phyloP scores from a whole-genome alignment of 2,329 filamentous ascomycete genomes.

The Venturia carpophila region DNA sequence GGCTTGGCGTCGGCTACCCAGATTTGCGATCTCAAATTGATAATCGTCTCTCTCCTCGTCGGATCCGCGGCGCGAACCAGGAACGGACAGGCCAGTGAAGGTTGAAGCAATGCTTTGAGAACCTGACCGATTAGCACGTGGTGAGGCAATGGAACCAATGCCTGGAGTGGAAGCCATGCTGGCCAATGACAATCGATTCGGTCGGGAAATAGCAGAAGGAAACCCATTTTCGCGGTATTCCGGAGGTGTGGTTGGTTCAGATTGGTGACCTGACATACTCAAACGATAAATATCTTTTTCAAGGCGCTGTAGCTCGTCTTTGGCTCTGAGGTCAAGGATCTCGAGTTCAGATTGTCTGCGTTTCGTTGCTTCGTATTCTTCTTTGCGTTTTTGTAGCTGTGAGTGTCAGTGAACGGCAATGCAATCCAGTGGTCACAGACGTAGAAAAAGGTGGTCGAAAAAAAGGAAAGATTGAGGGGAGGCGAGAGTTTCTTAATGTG shows the following conservation, averaged over 20 bases:
- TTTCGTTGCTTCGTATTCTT: conserved; percentile 89
- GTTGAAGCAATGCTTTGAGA: conserved; percentile 73
- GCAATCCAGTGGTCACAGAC: neutral
- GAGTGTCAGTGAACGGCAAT: conserved; percentile 4
- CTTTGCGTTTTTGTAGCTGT: conserved; percentile 87
- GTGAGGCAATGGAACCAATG: conserved; percentile 48
- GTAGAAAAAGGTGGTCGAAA: neutral
- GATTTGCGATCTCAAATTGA: conserved; percentile 35
- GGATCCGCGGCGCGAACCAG: conserved; percentile 80
- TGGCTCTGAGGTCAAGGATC: conserved; percentile 59
- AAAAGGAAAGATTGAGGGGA: neutral
- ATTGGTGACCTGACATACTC: conserved; percentile 61
- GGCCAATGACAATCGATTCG: conserved; percentile 82
- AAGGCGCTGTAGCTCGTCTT: conserved; percentile 74
- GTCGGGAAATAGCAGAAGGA: conserved; percentile 62
- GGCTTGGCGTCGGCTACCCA: conserved; percentile 24
- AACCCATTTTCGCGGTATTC: conserved; percentile 82
- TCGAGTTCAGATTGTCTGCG: conserved; percentile 91
- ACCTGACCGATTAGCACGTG: conserved; percentile 63
- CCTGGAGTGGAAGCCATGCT: conserved; percentile 77
- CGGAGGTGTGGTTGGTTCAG: conserved; percentile 91
- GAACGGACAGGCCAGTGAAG: conserved; percentile 68
- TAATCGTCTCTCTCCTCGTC: conserved; percentile 81
- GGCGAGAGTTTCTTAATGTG: neutral
- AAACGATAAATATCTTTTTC: conserved; percentile 51